phyloP scores from a whole-genome alignment of 2,329 filamentous ascomycete species.

The Fusarium torreyae region DNA sequence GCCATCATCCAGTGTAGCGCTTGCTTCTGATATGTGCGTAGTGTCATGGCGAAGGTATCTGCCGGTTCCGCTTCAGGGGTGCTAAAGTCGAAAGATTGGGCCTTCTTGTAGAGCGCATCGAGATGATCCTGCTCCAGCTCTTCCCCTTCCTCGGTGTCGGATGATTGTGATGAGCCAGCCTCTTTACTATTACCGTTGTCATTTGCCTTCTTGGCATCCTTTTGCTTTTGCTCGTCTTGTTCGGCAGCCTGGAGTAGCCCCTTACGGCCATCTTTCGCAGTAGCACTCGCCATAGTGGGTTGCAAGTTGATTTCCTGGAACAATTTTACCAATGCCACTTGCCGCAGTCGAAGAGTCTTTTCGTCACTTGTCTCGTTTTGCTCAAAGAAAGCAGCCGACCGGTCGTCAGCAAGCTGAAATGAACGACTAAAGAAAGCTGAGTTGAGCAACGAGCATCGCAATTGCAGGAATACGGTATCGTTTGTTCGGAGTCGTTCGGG shows the following conservation, averaged over 20 bases:
- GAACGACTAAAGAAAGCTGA: conserved; percentile 77
- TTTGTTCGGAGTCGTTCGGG: conserved; percentile 89
- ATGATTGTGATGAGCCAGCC: conserved; percentile 67
- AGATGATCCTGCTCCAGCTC: conserved; percentile 97
- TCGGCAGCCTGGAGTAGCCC: conserved; percentile 90
- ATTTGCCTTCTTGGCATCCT: conserved; percentile 61
- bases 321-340: conserved; percentile 88
- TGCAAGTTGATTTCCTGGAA: conserved; percentile 91
- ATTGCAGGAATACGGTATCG: conserved; percentile 93
- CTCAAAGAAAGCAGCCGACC: conserved; percentile 82
- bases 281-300: conserved; percentile 81
- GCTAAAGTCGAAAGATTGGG: conserved; percentile 95
- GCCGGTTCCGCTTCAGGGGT: conserved; percentile 90
- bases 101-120: conserved; percentile 93
- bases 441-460: conserved; percentile 82
- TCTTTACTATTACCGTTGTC: conserved; percentile 48
- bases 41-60: conserved; percentile 83
- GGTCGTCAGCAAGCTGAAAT: conserved; percentile 77
- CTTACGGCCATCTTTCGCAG: conserved; percentile 85
- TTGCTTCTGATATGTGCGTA: conserved; percentile 96
- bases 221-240: conserved; percentile 82
- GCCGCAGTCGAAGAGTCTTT: conserved; percentile 83
- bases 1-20: conserved; percentile 96
- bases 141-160: conserved; percentile 85
- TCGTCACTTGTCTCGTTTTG: conserved; percentile 90